These are phyloP conservation scores for Aspergillus fumigatus DNA, from an alignment of 2,329 filamentous ascomycete species.

Conservation along the genomic window DNA sequence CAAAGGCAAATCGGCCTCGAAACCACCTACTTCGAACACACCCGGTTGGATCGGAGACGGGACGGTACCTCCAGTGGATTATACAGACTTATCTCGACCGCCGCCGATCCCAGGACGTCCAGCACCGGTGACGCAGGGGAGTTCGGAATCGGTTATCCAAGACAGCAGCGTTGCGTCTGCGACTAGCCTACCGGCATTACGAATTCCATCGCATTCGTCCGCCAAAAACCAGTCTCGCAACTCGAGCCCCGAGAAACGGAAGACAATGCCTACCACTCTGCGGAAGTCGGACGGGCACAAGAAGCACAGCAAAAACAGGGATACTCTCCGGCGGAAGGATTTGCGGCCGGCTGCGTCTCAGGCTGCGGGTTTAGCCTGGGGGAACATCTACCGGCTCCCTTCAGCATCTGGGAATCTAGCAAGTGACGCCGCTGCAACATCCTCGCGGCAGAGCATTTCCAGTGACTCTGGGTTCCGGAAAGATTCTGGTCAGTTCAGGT, in stretches of 20 bases:
- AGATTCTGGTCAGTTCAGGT: conserved; percentile 17
- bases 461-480: conserved; percentile 24
- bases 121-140: conserved; percentile 14
- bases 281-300: conserved; percentile 44
- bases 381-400: conserved; percentile 29
- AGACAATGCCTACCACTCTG: conserved; percentile 54
- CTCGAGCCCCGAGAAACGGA: conserved; percentile 58
- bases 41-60: conserved; percentile 70
- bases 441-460: conserved; percentile 25
- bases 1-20: conserved; percentile 26
- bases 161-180: conserved; percentile 12
- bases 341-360: conserved; percentile 55
- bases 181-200: conserved; percentile 17
- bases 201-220: conserved; percentile 26
- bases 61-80: conserved; percentile 74
- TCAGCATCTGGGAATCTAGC: conserved; percentile 23
- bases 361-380: conserved; percentile 61
- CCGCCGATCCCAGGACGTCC: conserved; percentile 52
- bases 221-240: conserved; percentile 49
- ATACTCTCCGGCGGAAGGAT: conserved; percentile 33
- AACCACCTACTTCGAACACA: conserved; percentile 21
- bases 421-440: conserved; percentile 25
- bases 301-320: conserved; percentile 44
- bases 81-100: conserved; percentile 74
- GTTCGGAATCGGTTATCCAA: conserved; percentile 18